Base-by-base conservation (phyloP, 768 basidiomycete species). In the Daedalea quercina region DNA sequence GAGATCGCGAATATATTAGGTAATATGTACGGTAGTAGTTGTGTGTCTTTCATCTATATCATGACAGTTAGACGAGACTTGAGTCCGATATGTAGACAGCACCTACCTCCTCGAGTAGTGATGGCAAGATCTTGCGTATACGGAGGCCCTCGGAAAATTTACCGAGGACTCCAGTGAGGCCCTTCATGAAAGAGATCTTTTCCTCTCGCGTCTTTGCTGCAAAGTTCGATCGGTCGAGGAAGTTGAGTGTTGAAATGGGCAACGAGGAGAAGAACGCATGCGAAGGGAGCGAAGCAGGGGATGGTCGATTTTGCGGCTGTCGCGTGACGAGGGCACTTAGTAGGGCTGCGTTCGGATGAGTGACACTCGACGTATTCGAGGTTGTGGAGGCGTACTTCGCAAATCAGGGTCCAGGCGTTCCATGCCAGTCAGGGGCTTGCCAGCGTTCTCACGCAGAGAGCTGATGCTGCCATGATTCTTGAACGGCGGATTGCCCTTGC, bases 121-220 rank as follows among this genome's bases (percentile, higher is more conserved):
- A 85, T 11, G 94, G 94, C 34, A 99, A 73, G 46, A 98, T 87
- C 66, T 98, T 98, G 22, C 94, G 80, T 51, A 78, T 85, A 48
- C 84, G 78, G 51, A 98, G 73, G 15, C 93, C 87, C 60, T 94
- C 91, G 9, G 89, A 87, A 68, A 99, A 98, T 44, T 77, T 82
- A 51, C 83, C 82, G 34, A 98, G 69, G 7, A 97, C 94, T 47
- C 77, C 64, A 1, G 85, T 77, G 19, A 97, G 70, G 0, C 95
- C 94, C 66, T 91, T 91, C 82, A 97, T 88, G 67, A 97, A 97
- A 0, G 90, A 89, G 24, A 96, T 86, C 66, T 98, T 98, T 65
- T 97, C 96, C 70, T 98, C 95, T 52, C 87, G 73, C 1, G 93
- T 85, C 69, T 97, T 96, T 0, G 91, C 82, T 0, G 94, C 90